Conservation (phyloP, 176 grass and related monocot species). For the Dendrocalamus sinicus region DNA sequence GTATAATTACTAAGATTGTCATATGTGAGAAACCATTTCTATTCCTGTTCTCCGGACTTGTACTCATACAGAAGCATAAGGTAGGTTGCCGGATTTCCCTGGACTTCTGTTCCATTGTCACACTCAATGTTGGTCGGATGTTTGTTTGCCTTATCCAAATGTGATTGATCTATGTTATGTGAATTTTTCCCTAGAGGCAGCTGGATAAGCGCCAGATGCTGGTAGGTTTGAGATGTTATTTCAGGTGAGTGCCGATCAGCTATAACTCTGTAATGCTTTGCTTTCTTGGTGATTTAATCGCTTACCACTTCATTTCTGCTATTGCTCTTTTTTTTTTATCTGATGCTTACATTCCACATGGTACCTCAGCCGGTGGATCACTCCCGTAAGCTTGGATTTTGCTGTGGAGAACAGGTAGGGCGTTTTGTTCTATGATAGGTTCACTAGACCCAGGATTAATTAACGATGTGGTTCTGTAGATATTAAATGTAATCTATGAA, state of each 20-base stretch:
- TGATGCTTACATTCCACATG: constrained; percentile 68
- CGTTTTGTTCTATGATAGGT: constrained; percentile 25
- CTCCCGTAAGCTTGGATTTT: constrained; percentile 61
- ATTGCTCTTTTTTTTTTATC: constrained; percentile 25
- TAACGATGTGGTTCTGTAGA: background rate
- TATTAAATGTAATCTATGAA: background rate
- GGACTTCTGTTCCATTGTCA: constrained; percentile 60
- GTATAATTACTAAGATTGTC: constrained; percentile 77
- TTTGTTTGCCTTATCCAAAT: constrained; percentile 51
- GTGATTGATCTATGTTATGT: constrained; percentile 76
- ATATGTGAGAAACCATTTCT: constrained; percentile 86
- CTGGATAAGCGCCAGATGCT: constrained; percentile 87
- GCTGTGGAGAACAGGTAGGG: constrained; percentile 44
- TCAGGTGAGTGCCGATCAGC: constrained; percentile 74
- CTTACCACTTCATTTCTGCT: constrained; percentile 23
- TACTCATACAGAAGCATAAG: constrained; percentile 75
- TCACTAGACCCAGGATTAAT: background rate
- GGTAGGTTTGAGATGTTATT: constrained; percentile 81
- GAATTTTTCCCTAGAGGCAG: constrained; percentile 84
- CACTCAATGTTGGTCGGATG: constrained; percentile 51
- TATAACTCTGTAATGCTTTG: constrained; percentile 45
- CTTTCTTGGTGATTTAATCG: constrained; percentile 1
- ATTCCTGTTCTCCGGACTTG: constrained; percentile 73
- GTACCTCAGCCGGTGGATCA: constrained; percentile 58
- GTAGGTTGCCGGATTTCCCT: constrained; percentile 64